A percentile compares a stretch with the other conserved stretches of the same genome.
Evolutionary conservation across 331 rosid species (phyloP).

Genomic region (Pyracantha coccinea): DNA sequence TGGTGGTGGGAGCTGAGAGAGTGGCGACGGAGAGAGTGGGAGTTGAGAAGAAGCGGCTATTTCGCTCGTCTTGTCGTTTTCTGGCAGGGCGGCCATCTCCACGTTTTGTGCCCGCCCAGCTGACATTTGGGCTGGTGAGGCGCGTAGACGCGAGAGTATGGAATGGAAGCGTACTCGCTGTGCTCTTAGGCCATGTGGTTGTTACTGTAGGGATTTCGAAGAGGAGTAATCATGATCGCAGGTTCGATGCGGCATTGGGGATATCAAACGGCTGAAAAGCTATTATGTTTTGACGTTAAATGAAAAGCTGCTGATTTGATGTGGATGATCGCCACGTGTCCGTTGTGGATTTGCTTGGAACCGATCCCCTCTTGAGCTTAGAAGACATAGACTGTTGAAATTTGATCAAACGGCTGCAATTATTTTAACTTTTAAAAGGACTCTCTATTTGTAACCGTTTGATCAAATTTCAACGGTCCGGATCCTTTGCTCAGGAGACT

Average conservation of each 20-base stretch:
- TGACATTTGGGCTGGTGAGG: not conserved
- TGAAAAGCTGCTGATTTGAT: not conserved
- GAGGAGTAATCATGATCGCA: not conserved
- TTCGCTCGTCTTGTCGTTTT: slow-evolving; percentile 10
- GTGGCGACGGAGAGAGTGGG: not conserved
- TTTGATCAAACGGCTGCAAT: too few species aligned
- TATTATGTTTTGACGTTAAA: not conserved
- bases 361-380: too few species aligned
- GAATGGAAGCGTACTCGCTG: not conserved
- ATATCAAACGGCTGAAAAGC: not conserved
- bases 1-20: slow-evolving; percentile 3
- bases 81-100: slow-evolving; percentile 2
- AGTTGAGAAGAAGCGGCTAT: not conserved
- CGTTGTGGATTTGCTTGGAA: too few species aligned
- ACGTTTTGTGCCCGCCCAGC: not conserved
- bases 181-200: not conserved
- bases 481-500: too few species aligned
- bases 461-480: too few species aligned
- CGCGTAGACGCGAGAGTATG: not conserved
- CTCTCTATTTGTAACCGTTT: too few species aligned
- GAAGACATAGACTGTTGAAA: too few species aligned
- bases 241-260: not conserved
- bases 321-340: not conserved
- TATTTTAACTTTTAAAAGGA: too few species aligned
- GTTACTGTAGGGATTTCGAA: not conserved